Evolutionary conservation across 148 eudicot genomes (phyloP).

Genomic region (Camellia japonica): DNA sequence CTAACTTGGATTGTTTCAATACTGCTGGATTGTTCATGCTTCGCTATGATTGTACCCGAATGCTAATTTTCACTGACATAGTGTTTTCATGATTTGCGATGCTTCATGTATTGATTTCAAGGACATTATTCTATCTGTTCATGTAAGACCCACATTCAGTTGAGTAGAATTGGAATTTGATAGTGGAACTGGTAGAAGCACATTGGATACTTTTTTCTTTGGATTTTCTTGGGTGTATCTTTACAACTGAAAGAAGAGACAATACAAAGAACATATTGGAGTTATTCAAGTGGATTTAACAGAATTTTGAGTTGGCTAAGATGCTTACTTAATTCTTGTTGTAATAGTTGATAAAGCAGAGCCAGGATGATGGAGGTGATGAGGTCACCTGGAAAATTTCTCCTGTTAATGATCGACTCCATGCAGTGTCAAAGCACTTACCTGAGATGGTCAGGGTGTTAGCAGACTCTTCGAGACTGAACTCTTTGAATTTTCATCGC

Average conservation of each 20-base stretch:
- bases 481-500: conserved; percentile 47
- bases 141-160: not conserved
- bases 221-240: not conserved
- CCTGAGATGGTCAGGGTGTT: conserved; percentile 63
- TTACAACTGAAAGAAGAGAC: not conserved
- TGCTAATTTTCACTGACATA: not conserved
- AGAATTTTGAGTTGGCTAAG: conserved; percentile 16
- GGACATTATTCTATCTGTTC: not conserved
- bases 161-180: not conserved
- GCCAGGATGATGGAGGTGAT: conserved; percentile 92
- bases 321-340: not conserved
- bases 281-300: not conserved
- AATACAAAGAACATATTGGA: not conserved
- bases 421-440: conserved; percentile 62
- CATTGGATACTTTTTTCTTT: not conserved
- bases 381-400: conserved; percentile 93
- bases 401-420: conserved; percentile 80
- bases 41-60: not conserved
- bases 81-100: not conserved
- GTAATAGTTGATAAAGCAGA: conserved; percentile 73
- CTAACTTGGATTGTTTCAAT: not conserved
- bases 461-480: conserved; percentile 76
- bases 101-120: not conserved
- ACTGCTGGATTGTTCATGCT: not conserved
- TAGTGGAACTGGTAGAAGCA: not conserved